A percentile compares a stretch with the other conserved stretches of the same genome.
phyloP scores from a whole-genome alignment of 768 basidiomycete genomes.

The Russula foetens region DNA sequence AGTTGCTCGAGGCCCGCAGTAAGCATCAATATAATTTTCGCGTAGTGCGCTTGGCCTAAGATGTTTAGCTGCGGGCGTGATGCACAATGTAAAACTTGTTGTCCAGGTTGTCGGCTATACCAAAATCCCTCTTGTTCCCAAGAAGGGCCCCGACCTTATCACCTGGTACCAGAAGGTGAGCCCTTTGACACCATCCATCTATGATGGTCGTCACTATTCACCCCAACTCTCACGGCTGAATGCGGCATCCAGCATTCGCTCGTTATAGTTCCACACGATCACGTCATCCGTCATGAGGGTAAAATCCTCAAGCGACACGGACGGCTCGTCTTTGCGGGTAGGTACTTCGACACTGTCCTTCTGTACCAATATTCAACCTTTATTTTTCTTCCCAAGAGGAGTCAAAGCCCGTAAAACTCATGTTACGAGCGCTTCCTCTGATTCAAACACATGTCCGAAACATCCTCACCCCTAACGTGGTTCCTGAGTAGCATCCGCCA shows the following conservation, averaged over 20 bases:
- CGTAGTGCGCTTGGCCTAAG: background rate
- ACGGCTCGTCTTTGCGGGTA: conserved; percentile 54
- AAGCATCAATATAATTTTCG: conserved; percentile 21
- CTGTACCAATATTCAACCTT: background rate
- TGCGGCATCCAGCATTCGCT: conserved; percentile 56
- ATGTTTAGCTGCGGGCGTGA: conserved; percentile 39
- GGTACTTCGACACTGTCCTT: conserved; percentile 14
- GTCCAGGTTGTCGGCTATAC: conserved; percentile 20
- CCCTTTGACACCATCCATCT: too few relatives aligned
- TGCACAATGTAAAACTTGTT: conserved; percentile 30
- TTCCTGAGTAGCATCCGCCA: background rate
- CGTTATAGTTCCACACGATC: conserved; percentile 58
- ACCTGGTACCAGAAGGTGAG: conserved; percentile 68
- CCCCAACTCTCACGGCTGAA: background rate
- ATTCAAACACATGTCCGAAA: conserved; percentile 18
- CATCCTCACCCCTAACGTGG: background rate
- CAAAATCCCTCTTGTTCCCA: conserved; percentile 19
- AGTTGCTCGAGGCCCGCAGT: conserved; percentile 69
- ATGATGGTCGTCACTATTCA: too few relatives aligned
- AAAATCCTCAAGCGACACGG: conserved; percentile 54
- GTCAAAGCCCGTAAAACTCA: conserved; percentile 66
- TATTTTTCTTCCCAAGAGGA: conserved; percentile 40
- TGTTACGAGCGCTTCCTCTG: conserved; percentile 31
- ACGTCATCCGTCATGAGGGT: conserved; percentile 39
- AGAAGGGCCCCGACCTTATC: conserved; percentile 10